These are phyloP conservation scores for Dendrocalamus latiflorus DNA, from an alignment of 202 grass and related monocot species.

Conservation along the genomic window DNA sequence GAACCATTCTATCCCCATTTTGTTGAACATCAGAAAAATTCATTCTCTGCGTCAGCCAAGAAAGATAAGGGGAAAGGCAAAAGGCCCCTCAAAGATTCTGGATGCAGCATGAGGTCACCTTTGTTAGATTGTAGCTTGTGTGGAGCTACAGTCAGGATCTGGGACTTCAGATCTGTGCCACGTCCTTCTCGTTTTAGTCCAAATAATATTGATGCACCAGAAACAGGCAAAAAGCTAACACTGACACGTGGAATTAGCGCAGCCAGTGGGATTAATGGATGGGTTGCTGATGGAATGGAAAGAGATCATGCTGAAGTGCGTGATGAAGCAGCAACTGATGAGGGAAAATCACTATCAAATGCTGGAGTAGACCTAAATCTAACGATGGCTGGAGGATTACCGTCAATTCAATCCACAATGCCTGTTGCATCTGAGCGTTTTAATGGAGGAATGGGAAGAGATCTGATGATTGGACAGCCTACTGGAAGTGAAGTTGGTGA, in stretches of 20 bases:
- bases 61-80: slow-evolving; percentile 77
- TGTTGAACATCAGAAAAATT: slow-evolving; percentile 44
- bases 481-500: slow-evolving; percentile 98
- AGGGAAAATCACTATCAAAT: slow-evolving; percentile 66
- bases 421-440: slow-evolving; percentile 42
- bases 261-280: slow-evolving; percentile 82
- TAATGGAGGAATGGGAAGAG: slow-evolving; percentile 72
- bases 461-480: slow-evolving; percentile 95
- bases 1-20: slow-evolving; percentile 38
- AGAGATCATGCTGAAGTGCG: slow-evolving; percentile 64
- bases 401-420: slow-evolving; percentile 49
- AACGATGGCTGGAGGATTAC: slow-evolving; percentile 82
- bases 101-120: slow-evolving; percentile 78
- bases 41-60: slow-evolving; percentile 62
- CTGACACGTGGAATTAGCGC: slow-evolving; percentile 76
- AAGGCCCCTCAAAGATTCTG: slow-evolving; percentile 59
- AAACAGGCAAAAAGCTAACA: slow-evolving; percentile 57
- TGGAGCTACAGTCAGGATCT: slow-evolving; percentile 80
- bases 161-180: slow-evolving; percentile 62
- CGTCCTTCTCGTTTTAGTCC: slow-evolving; percentile 59
- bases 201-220: slow-evolving; percentile 57
- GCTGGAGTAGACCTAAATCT: slow-evolving; percentile 83
- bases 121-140: slow-evolving; percentile 91
- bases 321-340: slow-evolving; percentile 63
- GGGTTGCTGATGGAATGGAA: slow-evolving; percentile 51